A percentile compares a stretch with the other conserved stretches of the same genome.
Conservation (phyloP, 2,329 filamentous ascomycete species). For the Scytalidium lignicola region DNA sequence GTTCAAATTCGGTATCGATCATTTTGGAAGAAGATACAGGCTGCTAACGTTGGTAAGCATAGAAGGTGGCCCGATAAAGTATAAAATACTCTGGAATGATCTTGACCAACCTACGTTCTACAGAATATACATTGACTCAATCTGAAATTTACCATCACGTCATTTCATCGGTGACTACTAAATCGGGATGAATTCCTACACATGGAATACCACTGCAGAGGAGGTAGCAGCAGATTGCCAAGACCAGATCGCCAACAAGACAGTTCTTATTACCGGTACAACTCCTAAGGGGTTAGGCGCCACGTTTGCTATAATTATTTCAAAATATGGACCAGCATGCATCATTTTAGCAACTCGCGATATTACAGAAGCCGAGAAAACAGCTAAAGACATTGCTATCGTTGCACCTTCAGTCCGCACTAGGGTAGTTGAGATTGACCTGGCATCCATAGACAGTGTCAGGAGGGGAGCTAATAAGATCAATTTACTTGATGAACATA, state of each 20-base stretch:
- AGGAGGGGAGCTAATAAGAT: conserved; percentile 33
- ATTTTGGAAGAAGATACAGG: too few species aligned
- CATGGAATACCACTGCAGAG: conserved; percentile 1
- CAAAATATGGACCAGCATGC: conserved; percentile 10
- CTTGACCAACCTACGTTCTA: too few species aligned
- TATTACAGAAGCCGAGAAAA: neutral
- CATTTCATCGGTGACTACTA: too few species aligned
- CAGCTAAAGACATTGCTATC: neutral
- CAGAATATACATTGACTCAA: too few species aligned
- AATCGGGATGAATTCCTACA: too few species aligned
- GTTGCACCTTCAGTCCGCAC: neutral
- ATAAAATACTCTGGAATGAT: too few species aligned
- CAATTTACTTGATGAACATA: conserved; percentile 27
- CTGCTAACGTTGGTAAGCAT: too few species aligned
- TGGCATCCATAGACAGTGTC: conserved; percentile 33
- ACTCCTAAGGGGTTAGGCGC: conserved; percentile 3
- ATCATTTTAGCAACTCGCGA: conserved; percentile 7
- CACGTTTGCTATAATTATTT: conserved; percentile 6
- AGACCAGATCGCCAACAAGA: conserved; percentile 1
- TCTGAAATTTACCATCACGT: too few species aligned
- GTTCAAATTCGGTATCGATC: too few species aligned
- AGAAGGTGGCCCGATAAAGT: too few species aligned
- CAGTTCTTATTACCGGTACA: conserved; percentile 3
- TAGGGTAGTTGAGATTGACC: conserved; percentile 18
- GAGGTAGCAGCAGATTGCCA: conserved; percentile 5